Percentiles rank a stretch among this genome's conserved stretches.
Conservation (phyloP, 768 basidiomycete genomes). For the Agaricus subrufescens region DNA sequence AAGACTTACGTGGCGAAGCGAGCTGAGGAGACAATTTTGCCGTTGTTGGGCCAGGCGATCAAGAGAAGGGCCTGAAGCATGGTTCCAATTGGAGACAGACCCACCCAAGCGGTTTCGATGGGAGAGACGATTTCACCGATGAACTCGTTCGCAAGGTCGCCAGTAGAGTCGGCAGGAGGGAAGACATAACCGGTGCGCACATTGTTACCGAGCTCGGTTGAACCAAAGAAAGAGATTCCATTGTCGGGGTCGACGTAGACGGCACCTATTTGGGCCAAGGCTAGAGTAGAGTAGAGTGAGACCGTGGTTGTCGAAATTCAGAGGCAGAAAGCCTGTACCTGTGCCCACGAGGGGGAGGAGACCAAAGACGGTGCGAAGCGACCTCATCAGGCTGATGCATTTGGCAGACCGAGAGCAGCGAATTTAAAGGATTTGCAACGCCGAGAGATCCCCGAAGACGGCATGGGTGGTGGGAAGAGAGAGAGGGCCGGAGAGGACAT, state of each 20-base stretch:
- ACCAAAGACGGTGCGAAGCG: not conserved
- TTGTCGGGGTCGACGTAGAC: constrained; percentile 41
- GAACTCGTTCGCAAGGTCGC: constrained; percentile 43
- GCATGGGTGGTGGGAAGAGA: not conserved
- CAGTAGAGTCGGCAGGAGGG: constrained; percentile 39
- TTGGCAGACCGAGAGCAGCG: not conserved
- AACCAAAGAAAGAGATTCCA: constrained; percentile 49
- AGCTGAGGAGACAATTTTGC: constrained; percentile 45
- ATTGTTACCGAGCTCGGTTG: constrained; percentile 34
- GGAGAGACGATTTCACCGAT: constrained; percentile 62
- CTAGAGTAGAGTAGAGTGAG: constrained; percentile 19
- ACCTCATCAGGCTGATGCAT: constrained; percentile 1
- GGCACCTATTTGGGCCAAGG: constrained; percentile 38
- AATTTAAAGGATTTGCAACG: not conserved
- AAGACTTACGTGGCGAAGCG: constrained; percentile 48
- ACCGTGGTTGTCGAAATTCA: not conserved
- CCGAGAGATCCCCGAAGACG: not conserved
- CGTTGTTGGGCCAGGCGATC: constrained; percentile 58
- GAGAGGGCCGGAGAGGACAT: not conserved
- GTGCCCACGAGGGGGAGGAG: constrained; percentile 7
- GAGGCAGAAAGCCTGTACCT: not conserved
- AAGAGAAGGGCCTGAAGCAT: constrained; percentile 55
- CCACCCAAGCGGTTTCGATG: constrained; percentile 49
- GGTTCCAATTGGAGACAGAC: constrained; percentile 45
- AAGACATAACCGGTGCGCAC: constrained; percentile 49